A percentile compares a stretch with the other conserved stretches of the same genome.
Evolutionary conservation across 805 yeast genomes (phyloP).

Genomic region (Maudiozyma barnettii): DNA sequence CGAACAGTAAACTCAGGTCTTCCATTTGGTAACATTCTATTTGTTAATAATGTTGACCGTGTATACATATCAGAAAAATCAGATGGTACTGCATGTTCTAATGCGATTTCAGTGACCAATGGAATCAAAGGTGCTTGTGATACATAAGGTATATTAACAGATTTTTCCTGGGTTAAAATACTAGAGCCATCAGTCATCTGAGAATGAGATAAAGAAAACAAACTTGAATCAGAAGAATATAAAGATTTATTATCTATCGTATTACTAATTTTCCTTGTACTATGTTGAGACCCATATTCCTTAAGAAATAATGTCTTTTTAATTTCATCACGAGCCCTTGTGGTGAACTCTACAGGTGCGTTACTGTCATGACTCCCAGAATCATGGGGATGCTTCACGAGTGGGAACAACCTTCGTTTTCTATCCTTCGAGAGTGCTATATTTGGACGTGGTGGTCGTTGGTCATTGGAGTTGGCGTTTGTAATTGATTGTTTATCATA

Average conservation of each 20-base stretch:
- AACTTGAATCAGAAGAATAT: neutral
- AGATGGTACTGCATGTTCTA: conserved; percentile 40
- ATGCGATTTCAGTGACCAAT: conserved; percentile 14
- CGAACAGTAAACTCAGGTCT: conserved; percentile 51
- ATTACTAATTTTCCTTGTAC: too few species aligned
- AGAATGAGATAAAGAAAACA: neutral
- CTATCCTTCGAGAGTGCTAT: neutral
- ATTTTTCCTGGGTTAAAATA: neutral
- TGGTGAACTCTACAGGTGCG: conserved; percentile 28
- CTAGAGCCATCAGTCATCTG: neutral
- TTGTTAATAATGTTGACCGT: conserved; percentile 35
- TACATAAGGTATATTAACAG: neutral
- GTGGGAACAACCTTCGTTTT: neutral
- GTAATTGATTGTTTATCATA: too few species aligned
- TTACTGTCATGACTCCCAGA: neutral
- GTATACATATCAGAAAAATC: conserved; percentile 43
- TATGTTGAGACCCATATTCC: neutral
- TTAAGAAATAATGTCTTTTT: conserved; percentile 14
- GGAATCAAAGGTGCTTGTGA: neutral
- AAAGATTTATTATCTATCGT: neutral
- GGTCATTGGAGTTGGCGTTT: neutral
- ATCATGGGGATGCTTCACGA: neutral
- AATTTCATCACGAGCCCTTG: conserved; percentile 28
- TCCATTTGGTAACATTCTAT: conserved; percentile 38
- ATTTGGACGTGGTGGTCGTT: neutral